Base-by-base conservation (phyloP, 2,329 filamentous ascomycete genomes). In the Akanthomyces lecanii region DNA sequence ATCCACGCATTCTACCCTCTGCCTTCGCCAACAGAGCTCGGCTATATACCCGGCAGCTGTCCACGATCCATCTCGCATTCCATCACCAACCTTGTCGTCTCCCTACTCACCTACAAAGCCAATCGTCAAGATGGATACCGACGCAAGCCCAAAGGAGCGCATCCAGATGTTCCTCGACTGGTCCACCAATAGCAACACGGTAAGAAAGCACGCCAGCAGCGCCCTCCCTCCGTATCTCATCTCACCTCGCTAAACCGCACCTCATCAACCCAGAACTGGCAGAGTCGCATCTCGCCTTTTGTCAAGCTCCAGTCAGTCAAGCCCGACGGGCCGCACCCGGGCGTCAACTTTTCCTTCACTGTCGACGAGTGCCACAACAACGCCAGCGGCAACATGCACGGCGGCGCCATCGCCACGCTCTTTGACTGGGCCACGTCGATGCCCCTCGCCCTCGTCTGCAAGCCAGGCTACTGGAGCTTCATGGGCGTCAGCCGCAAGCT, bases 401-500 rank as follows among this genome's bases (percentile, higher is more conserved):
- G 85, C 60, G 86, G 85, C 21, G 87, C 85, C 66, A 80, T 85
- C 0, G 83, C 89, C 2, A 87, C 87, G 0, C 74, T 92, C 4
- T 87, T 91, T 67, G 89, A 92, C 74, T 76, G 83, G 63, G 81
- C 84, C 67, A 90, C 89, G 0, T 85, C 84, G 3, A 72, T 85
- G 21, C 78, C 85, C 4, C 73, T 91, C 14, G 73, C 81, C 11
- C 79, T 87, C 44, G 72, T 88, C 58, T 81, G 81, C 51, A 76
- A 76, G 25, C 83, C 83, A 0, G 88, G 86, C 6, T 85, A 82
- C 71, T 90, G 88, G 83, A 75, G 79, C 62, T 77, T 75, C 45
- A 79, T 87, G 28, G 88, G 89, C 44, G 87, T 91, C 30, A 86
- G 80, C 70, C 81, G 89, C 63, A 87, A 84, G 30, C 78, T 92